Percentiles rank a stretch among this genome's conserved stretches.
phyloP scores from a whole-genome alignment of 2,329 filamentous ascomycete species.

The Fusarium anthophilum region DNA sequence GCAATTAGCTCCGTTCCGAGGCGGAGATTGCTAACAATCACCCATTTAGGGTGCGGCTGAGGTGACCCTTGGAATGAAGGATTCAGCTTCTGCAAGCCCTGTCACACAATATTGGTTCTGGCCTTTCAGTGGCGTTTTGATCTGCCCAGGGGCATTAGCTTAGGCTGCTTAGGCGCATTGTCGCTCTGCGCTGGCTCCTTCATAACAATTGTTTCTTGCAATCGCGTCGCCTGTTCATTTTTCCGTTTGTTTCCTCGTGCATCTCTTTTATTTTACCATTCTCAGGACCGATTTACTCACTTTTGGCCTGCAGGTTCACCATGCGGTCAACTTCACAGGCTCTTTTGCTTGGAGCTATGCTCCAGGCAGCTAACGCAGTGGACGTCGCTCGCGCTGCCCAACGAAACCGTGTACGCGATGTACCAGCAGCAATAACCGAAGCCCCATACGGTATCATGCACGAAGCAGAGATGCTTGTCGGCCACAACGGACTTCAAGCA shows the following conservation, averaged over 20 bases:
- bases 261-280: not conserved
- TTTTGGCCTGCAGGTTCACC: not conserved
- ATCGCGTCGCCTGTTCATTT: not conserved
- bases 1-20: not conserved
- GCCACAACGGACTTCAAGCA: accelerated
- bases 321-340: not conserved
- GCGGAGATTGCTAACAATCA: not conserved
- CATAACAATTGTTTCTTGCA: not conserved
- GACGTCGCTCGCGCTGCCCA: not conserved
- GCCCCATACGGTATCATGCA: not conserved
- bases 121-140: not conserved
- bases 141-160: not conserved
- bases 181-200: not conserved
- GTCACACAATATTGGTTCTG: not conserved
- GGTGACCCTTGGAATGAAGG: not conserved
- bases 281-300: not conserved
- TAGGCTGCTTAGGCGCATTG: not conserved
- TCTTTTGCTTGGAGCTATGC: not conserved
- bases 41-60: not conserved
- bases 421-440: not conserved
- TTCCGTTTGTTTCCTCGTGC: too few species aligned
- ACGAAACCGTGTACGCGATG: not conserved
- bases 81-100: not conserved
- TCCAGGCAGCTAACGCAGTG: not conserved
- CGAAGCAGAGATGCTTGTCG: not conserved